A percentile compares a stretch with the other conserved stretches of the same genome.
phyloP scores from a whole-genome alignment of 257 asterid species.

The Solanum rostratum region DNA sequence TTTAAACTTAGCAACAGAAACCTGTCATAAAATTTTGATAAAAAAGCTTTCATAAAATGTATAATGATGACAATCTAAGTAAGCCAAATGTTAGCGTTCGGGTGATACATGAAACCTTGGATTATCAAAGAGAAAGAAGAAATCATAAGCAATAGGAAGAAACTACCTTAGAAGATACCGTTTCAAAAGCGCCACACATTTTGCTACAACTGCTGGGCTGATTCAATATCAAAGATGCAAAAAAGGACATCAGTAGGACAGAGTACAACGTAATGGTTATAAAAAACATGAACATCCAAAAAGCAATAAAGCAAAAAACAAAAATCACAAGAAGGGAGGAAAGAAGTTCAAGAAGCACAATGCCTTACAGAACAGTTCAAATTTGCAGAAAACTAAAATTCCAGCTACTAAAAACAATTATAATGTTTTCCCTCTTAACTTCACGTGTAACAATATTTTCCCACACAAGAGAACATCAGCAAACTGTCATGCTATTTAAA shows the following conservation, averaged over 20 bases:
- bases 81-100: not conserved
- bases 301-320: not conserved
- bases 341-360: not conserved
- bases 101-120: not conserved
- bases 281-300: not conserved
- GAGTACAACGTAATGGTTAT: not conserved
- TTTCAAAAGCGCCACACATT: slow-evolving; percentile 88
- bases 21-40: not conserved
- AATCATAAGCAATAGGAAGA: not conserved
- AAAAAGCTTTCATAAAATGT: not conserved
- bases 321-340: not conserved
- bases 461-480: not conserved
- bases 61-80: not conserved
- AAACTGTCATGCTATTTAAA: not conserved
- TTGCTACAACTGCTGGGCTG: slow-evolving; percentile 99
- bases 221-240: slow-evolving; percentile 4
- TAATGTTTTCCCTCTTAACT: not conserved
- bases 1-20: not conserved
- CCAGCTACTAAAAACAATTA: not conserved
- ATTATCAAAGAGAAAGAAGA: not conserved
- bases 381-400: not conserved
- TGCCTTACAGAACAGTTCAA: not conserved
- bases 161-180: slow-evolving; percentile 81
- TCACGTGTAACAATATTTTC: not conserved
- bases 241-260: slow-evolving; percentile 8